Evolutionary conservation across 306 rosid genomes (phyloP).

Genomic region (Arachis hypogaea): DNA sequence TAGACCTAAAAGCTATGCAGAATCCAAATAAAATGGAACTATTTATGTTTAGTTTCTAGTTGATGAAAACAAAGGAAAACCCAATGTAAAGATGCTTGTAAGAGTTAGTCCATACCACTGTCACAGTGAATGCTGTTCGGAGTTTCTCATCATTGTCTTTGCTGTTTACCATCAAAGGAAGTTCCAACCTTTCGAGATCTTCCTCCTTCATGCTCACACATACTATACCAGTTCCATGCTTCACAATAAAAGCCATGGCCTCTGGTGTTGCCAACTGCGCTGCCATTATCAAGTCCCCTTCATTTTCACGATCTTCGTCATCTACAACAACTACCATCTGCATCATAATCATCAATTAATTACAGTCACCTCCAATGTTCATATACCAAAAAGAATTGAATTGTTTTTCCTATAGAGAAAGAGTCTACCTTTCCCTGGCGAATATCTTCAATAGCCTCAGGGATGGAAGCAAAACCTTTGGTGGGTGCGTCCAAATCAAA

Average conservation of each 20-base stretch:
- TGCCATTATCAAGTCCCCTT: constrained; percentile 94
- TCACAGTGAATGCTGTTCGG: constrained; percentile 74
- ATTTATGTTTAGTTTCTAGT: neutral
- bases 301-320: constrained; percentile 91
- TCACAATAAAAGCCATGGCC: constrained; percentile 95
- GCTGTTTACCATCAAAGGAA: constrained; percentile 83
- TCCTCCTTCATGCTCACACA: constrained; percentile 85
- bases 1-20: constrained; percentile 2
- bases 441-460: constrained; percentile 87
- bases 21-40: constrained; percentile 31
- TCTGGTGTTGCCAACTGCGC: constrained; percentile 83
- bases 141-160: constrained; percentile 80
- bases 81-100: constrained; percentile 9
- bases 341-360: constrained; percentile 31
- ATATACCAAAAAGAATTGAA: neutral
- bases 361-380: neutral
- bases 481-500: constrained; percentile 73
- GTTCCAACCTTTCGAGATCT: constrained; percentile 76
- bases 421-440: constrained; percentile 78
- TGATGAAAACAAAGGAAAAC: constrained; percentile 31
- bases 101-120: constrained; percentile 68
- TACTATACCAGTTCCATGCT: constrained; percentile 87
- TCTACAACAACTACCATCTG: constrained; percentile 90
- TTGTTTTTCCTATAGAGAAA: neutral
- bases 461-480: constrained; percentile 73